Evolutionary conservation across 2,329 filamentous ascomycete genomes (phyloP).

Genomic region (Ceratocystis alfenasii): DNA sequence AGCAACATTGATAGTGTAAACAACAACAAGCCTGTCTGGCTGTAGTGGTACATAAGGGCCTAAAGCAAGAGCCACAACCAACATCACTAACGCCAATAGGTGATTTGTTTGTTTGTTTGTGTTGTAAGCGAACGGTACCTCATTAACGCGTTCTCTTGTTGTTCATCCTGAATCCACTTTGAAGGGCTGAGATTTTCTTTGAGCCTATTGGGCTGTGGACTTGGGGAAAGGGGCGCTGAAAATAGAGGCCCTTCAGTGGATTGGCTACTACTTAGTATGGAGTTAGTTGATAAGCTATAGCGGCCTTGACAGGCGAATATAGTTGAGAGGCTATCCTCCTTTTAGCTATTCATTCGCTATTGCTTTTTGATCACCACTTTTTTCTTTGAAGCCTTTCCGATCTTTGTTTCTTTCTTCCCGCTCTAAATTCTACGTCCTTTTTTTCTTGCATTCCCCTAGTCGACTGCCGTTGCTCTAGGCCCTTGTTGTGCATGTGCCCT

Average conservation of each 20-base stretch:
- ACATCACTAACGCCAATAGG: not conserved
- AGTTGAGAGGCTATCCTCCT: too few relatives aligned
- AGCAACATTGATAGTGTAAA: not conserved
- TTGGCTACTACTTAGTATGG: not conserved
- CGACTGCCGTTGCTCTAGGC: not conserved
- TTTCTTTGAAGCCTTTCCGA: not conserved
- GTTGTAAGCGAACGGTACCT: not conserved
- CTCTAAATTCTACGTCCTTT: not conserved
- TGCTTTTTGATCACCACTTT: not conserved
- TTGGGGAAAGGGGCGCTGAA: not conserved
- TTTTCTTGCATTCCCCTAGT: not conserved
- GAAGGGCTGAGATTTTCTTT: not conserved
- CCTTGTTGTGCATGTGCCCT: not conserved
- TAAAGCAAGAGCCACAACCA: not conserved
- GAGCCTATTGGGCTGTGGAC: not conserved
- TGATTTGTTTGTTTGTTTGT: slow-evolving; percentile 5
- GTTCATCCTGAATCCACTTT: not conserved
- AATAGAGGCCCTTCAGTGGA: not conserved
- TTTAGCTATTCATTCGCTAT: not conserved
- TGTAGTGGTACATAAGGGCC: not conserved
- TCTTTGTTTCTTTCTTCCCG: not conserved
- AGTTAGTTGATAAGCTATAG: not conserved
- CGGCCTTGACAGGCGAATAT: too few relatives aligned
- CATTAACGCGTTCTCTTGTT: not conserved
- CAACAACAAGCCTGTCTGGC: not conserved